phyloP scores from a whole-genome alignment of 2,329 filamentous ascomycete species.

The Juglanconis juglandina region DNA sequence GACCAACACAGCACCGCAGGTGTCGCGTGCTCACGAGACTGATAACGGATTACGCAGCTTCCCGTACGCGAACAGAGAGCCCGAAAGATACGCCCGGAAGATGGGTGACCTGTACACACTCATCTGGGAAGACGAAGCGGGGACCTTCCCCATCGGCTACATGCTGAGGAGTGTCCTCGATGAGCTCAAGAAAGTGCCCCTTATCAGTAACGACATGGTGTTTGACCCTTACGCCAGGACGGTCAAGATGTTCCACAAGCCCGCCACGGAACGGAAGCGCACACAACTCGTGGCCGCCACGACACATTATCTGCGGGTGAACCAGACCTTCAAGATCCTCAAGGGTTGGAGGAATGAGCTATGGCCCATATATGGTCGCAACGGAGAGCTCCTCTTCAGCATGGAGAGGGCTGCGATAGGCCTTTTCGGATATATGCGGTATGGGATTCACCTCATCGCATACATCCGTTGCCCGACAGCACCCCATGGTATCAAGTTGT shows the following conservation, averaged over 20 bases:
- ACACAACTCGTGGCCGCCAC: constrained; percentile 55
- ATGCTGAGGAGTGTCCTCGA: constrained; percentile 50
- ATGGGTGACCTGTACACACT: constrained; percentile 65
- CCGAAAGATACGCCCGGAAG: constrained; percentile 51
- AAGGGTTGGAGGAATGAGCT: constrained; percentile 76
- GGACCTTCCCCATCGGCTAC: constrained; percentile 62
- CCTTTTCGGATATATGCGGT: constrained; percentile 72
- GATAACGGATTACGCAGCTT: constrained; percentile 53
- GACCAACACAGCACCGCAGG: neutral
- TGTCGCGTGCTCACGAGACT: constrained; percentile 6
- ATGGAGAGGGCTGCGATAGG: constrained; percentile 74
- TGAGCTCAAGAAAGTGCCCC: constrained; percentile 45
- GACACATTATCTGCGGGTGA: constrained; percentile 64
- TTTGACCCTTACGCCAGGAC: constrained; percentile 59
- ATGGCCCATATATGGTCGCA: constrained; percentile 72
- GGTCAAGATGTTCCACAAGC: constrained; percentile 59
- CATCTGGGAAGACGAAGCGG: constrained; percentile 59
- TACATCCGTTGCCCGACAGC: constrained; percentile 53
- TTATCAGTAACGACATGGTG: constrained; percentile 55
- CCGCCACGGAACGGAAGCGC: constrained; percentile 57
- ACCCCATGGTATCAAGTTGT: constrained; percentile 65
- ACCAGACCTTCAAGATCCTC: constrained; percentile 70
- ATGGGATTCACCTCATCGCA: constrained; percentile 78
- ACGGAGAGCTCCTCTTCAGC: constrained; percentile 62
- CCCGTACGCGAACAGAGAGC: constrained; percentile 65